These are phyloP conservation scores for Styphnolobium japonicum DNA, from an alignment of 306 rosid genomes.

Conservation along the genomic window DNA sequence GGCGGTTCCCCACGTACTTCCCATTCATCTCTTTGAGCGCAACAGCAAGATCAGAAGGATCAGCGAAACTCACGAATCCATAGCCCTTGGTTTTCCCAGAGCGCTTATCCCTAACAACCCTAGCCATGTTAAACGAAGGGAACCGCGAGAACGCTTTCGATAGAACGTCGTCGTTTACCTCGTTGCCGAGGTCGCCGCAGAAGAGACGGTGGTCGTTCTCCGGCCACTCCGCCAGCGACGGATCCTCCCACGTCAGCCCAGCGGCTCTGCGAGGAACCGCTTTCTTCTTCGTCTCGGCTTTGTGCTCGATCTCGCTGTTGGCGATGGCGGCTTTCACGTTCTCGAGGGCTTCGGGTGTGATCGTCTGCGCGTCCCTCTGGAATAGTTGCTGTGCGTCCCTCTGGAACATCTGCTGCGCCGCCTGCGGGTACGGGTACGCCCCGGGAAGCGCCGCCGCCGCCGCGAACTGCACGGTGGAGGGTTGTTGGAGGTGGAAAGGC, in stretches of 20 bases:
- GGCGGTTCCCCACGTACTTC: slow-evolving; percentile 81
- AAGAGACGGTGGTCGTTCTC: slow-evolving; percentile 79
- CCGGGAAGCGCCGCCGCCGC: slow-evolving; percentile 19
- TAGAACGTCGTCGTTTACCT: slow-evolving; percentile 86
- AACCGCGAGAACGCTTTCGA: slow-evolving; percentile 78
- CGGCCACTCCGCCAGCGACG: slow-evolving; percentile 85
- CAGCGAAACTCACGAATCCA: slow-evolving; percentile 34
- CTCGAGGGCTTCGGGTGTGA: slow-evolving; percentile 83
- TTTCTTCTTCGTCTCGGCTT: slow-evolving; percentile 72
- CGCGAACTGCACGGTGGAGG: slow-evolving; percentile 48
- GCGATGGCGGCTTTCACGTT: slow-evolving; percentile 88
- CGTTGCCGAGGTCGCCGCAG: slow-evolving; percentile 89
- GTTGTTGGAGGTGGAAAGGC: slow-evolving; percentile 84
- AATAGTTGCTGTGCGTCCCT: slow-evolving; percentile 80
- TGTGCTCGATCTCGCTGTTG: slow-evolving; percentile 83
- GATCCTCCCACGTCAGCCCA: slow-evolving; percentile 86
- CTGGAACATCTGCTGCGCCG: slow-evolving; percentile 55
- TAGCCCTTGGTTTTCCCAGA: slow-evolving; percentile 25
- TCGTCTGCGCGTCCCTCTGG: slow-evolving; percentile 82
- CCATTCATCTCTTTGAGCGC: slow-evolving; percentile 89
- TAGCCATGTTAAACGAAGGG: slow-evolving; percentile 85
- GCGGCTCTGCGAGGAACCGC: slow-evolving; percentile 83
- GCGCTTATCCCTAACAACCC: slow-evolving; percentile 38
- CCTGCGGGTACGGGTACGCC: slow-evolving; percentile 66
- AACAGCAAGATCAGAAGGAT: slow-evolving; percentile 49